Percentiles rank a stretch among this genome's conserved stretches.
These are phyloP conservation scores for Kockiozyma suomiensis DNA, from an alignment of 805 yeast genomes.

Conservation along the genomic window DNA sequence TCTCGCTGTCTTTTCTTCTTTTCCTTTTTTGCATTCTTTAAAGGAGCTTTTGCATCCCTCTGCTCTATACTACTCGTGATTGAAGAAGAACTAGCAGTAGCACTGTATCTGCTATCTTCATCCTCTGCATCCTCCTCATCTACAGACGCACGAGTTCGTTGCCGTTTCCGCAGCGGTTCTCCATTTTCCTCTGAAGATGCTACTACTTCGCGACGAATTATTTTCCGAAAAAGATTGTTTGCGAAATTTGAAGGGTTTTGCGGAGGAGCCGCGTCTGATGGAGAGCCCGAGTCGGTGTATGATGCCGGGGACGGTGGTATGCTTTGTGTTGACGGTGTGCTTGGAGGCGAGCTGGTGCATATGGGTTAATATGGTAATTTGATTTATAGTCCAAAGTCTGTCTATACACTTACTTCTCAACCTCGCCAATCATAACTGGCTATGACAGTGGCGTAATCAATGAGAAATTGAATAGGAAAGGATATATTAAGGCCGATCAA, in stretches of 20 bases:
- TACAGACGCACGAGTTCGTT: not conserved
- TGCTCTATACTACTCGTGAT: not conserved
- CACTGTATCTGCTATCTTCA: constrained; percentile 25
- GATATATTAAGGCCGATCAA: not conserved
- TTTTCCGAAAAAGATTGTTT: constrained; percentile 2
- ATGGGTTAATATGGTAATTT: too few species aligned
- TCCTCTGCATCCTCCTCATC: constrained; percentile 3
- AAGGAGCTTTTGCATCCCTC: constrained; percentile 1
- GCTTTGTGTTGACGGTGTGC: constrained; percentile 1
- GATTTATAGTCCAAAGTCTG: too few species aligned
- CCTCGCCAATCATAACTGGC: constrained; percentile 21
- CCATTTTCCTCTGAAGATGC: not conserved
- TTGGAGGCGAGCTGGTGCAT: constrained; percentile 3
- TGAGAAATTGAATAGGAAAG: not conserved
- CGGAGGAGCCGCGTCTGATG: not conserved
- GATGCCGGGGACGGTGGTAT: not conserved
- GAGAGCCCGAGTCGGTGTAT: not conserved
- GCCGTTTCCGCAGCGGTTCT: constrained; percentile 9
- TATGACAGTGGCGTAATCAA: not conserved
- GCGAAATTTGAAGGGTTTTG: not conserved
- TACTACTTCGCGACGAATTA: constrained; percentile 1
- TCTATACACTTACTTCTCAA: constrained; percentile 19
- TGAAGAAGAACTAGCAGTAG: not conserved
- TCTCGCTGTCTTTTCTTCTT: constrained; percentile 4
- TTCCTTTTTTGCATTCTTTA: constrained; percentile 6